Conservation (phyloP, 2,329 filamentous ascomycete genomes). For the Penicillium griseofulvum region DNA sequence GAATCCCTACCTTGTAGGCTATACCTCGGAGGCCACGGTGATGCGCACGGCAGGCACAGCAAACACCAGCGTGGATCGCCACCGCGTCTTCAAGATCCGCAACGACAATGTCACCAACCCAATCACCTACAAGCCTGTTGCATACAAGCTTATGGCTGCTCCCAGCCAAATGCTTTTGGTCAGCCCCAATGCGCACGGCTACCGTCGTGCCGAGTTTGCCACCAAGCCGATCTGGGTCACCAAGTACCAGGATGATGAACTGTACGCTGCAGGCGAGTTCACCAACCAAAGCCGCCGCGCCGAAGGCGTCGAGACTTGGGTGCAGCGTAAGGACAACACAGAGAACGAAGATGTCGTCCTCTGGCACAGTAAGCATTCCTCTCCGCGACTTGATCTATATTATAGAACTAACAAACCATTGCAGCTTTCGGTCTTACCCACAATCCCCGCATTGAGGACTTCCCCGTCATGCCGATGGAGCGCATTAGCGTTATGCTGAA, state of each 20-base stretch:
- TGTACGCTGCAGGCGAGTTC: slow-evolving; percentile 56
- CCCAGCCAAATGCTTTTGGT: slow-evolving; percentile 60
- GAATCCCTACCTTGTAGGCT: slow-evolving; percentile 53
- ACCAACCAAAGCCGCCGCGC: slow-evolving; percentile 58
- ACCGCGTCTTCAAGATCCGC: slow-evolving; percentile 59
- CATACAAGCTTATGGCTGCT: slow-evolving; percentile 56
- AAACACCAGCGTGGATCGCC: slow-evolving; percentile 48
- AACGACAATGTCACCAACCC: slow-evolving; percentile 53
- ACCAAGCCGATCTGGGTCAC: slow-evolving; percentile 57
- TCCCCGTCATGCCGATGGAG: slow-evolving; percentile 67
- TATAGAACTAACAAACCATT: slow-evolving; percentile 8
- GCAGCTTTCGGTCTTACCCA: slow-evolving; percentile 58
- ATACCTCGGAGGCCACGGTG: slow-evolving; percentile 50
- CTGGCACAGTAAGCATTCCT: slow-evolving; percentile 37
- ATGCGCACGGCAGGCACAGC: slow-evolving; percentile 49
- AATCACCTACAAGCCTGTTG: slow-evolving; percentile 54
- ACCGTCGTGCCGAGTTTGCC: slow-evolving; percentile 54
- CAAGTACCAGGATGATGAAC: slow-evolving; percentile 52
- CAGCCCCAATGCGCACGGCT: slow-evolving; percentile 47
- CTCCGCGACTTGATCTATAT: slow-evolving; percentile 31
- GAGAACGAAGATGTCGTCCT: slow-evolving; percentile 46
- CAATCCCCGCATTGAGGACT: slow-evolving; percentile 63
- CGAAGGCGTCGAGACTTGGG: slow-evolving; percentile 55
- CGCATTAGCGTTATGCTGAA: slow-evolving; percentile 48
- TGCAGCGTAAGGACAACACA: slow-evolving; percentile 46